Conservation (phyloP, 2,329 filamentous ascomycete species). For the Colletotrichum sp. region DNA sequence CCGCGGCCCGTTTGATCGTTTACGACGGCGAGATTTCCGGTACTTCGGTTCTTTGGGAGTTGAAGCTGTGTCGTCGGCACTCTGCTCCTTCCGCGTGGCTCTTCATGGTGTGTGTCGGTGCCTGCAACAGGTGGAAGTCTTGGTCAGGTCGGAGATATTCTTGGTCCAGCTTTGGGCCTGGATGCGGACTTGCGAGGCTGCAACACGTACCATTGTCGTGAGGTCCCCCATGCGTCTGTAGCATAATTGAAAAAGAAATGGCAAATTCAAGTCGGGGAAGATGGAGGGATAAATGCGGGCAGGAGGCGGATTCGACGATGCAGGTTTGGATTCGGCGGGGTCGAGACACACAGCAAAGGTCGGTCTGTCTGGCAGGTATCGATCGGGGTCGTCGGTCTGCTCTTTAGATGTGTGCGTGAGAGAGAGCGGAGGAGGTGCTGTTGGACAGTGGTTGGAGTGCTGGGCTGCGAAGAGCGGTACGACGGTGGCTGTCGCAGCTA, state of each 20-base stretch:
- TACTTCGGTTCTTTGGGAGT: conserved; percentile 69
- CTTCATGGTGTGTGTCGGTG: conserved; percentile 42
- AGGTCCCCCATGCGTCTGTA: conserved; percentile 47
- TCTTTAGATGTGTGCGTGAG: neutral
- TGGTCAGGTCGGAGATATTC: neutral
- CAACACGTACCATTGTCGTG: conserved; percentile 42
- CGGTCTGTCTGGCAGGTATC: conserved; percentile 1
- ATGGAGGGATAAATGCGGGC: conserved; percentile 8
- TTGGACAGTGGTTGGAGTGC: neutral
- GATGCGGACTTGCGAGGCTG: neutral
- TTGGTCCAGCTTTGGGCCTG: neutral
- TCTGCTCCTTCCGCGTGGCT: conserved; percentile 49
- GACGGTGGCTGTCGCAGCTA: conserved; percentile 12
- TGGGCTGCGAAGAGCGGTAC: neutral
- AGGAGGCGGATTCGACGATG: conserved; percentile 18
- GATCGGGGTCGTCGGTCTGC: conserved; percentile 9
- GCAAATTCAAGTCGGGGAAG: conserved; percentile 5
- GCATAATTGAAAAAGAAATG: conserved; percentile 39
- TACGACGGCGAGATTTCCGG: conserved; percentile 61
- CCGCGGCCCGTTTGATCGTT: conserved; percentile 60
- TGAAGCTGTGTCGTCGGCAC: conserved; percentile 50
- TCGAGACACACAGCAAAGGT: conserved; percentile 15
- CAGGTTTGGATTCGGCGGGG: conserved; percentile 21
- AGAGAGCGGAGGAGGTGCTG: conserved; percentile 3
- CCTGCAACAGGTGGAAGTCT: conserved; percentile 35